Evolutionary conservation across 2,329 filamentous ascomycete species (phyloP).

Genomic region (Talaromyces sp.): DNA sequence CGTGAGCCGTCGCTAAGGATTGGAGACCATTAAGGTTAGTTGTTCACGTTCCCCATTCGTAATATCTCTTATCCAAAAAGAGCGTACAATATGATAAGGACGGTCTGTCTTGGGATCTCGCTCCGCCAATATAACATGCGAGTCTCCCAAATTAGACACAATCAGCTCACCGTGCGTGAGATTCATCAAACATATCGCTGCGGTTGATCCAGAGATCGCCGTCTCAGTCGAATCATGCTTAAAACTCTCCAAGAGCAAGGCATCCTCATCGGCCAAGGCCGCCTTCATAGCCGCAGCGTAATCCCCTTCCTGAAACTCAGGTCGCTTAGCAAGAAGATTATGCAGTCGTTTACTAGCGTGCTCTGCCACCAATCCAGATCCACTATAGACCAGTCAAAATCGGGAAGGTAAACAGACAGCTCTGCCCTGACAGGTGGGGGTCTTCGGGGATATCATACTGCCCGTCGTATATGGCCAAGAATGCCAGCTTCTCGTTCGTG

Average conservation of each 20-base stretch:
- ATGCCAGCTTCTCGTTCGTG: constrained; percentile 32
- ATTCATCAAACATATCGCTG: constrained; percentile 38
- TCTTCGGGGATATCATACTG: constrained; percentile 29
- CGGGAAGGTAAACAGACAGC: constrained; percentile 6
- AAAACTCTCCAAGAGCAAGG: constrained; percentile 30
- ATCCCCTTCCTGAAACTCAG: constrained; percentile 33
- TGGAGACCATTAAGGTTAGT: constrained; percentile 1
- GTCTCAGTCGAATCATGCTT: constrained; percentile 29
- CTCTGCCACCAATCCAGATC: constrained; percentile 35
- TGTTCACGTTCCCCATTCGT: neutral
- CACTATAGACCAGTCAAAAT: constrained; percentile 25
- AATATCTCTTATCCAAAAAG: neutral
- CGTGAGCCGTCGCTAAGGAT: constrained; percentile 35
- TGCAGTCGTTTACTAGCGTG: constrained; percentile 35
- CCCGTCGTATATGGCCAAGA: constrained; percentile 40
- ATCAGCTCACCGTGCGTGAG: constrained; percentile 34
- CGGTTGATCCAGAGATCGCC: constrained; percentile 36
- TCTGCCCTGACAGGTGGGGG: neutral
- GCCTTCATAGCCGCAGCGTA: constrained; percentile 35
- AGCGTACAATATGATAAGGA: constrained; percentile 28
- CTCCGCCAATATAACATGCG: constrained; percentile 38
- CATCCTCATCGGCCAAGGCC: constrained; percentile 35
- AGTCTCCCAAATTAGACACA: constrained; percentile 40
- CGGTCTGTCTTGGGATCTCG: constrained; percentile 29
- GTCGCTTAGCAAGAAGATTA: constrained; percentile 28